Base-by-base conservation (phyloP, 1,139 yeast species). In the Hanseniaspora uvarum region DNA sequence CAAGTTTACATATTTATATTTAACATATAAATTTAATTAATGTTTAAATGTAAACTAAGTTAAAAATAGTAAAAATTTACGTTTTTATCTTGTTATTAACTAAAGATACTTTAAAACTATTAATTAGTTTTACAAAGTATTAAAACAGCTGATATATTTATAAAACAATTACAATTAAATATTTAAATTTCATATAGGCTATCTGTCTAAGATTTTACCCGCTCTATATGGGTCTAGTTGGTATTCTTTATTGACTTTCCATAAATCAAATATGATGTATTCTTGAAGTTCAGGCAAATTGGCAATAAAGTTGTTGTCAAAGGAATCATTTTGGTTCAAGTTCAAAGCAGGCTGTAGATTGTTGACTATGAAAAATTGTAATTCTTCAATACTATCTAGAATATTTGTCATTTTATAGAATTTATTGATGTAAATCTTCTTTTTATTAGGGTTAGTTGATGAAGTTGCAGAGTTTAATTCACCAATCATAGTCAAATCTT, bases 391-490 rank as follows among this genome's bases (percentile, higher is more conserved):
- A 59, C 82, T 87, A n/a, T 89, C 81, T 53, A 88, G 76, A 46
- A 86, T 77, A 57, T 81, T 74, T 3, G 95, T 80, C 46, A 83
- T 76, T 63, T 84, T 84, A 66, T 78, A 75, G 65, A 84, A 86
- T 63, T 89, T 85, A 65, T 87, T 96, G 60, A 87, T 80, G 64
- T 89, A 88, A 63, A 89, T 80, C 21, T 65, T 58, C 44, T 64
- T 64, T 5, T 63, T 58, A 56, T 70, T 64, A 26, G 70, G 65
- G 56, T 71, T 74, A 62, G 82, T 81, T 14, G 80, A 73, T 54
- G 78, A 74, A 26, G 81, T 81, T 60, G 77, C 82, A 37, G 87
- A 78, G 65, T 87, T 88, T 19, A 96, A 96, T 62, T 89, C 97
- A 50, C 82, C 80, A 26, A 87, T 81, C 69, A 88, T 86, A 0